Conservation (phyloP, 768 basidiomycete genomes). For the Gymnopilus junonius region DNA sequence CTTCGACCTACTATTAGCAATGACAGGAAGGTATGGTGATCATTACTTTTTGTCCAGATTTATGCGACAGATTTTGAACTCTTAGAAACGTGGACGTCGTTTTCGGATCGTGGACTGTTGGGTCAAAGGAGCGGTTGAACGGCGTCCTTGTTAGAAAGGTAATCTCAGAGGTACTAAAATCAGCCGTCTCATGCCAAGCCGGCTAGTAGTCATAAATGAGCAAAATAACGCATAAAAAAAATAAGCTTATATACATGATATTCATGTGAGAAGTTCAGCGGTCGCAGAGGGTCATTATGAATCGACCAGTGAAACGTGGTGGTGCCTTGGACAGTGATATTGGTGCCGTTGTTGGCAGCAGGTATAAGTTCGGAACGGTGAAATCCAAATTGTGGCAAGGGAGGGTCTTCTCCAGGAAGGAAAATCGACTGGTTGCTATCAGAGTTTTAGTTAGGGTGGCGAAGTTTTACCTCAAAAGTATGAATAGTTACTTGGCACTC, state of each 20-base stretch:
- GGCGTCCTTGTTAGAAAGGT: slow-evolving; percentile 17
- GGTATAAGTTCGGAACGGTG: slow-evolving; percentile 18
- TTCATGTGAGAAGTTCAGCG: slow-evolving; percentile 20
- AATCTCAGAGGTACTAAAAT: slow-evolving; percentile 19
- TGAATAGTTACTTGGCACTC: no score
- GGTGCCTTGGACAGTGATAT: slow-evolving; percentile 15
- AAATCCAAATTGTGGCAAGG: slow-evolving; percentile 19
- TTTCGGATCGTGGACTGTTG: slow-evolving; percentile 14
- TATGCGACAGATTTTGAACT: no score
- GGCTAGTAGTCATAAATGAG: slow-evolving; percentile 4
- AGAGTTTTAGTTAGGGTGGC: no score
- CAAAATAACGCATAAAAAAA: no score
- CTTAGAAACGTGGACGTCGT: no score
- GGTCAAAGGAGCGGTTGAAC: slow-evolving; percentile 17
- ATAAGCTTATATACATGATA: no score
- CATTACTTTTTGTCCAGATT: no score
- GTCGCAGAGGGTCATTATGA: slow-evolving; percentile 10
- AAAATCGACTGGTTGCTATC: slow-evolving; percentile 21
- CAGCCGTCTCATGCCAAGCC: slow-evolving; percentile 20
- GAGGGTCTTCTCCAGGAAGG: slow-evolving; percentile 15
- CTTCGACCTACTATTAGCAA: no score
- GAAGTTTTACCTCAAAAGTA: no score
- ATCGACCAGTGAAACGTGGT: slow-evolving; percentile 21
- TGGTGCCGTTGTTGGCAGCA: slow-evolving; percentile 18
- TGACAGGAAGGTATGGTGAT: no score